These are phyloP conservation scores for Hermanozyma aechmeae DNA, from an alignment of 805 yeast genomes.

Conservation along the genomic window DNA sequence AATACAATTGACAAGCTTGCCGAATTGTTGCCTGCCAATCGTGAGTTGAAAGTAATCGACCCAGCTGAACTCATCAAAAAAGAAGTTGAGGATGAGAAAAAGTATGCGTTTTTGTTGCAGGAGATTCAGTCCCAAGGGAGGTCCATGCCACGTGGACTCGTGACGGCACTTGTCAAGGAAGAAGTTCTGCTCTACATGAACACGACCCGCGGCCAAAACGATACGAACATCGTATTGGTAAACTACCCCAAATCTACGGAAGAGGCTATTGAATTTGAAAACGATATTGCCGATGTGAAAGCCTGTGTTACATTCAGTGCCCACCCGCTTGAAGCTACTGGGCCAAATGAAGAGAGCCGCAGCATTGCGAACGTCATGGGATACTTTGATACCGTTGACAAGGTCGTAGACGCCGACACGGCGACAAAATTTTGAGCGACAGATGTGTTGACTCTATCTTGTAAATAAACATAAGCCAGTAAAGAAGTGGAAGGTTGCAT, in stretches of 20 bases:
- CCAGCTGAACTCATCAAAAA: constrained; percentile 38
- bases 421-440: not conserved
- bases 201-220: constrained; percentile 28
- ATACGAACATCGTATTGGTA: constrained; percentile 40
- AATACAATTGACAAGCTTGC: constrained; percentile 8
- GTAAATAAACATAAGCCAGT: constrained; percentile 1
- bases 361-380: constrained; percentile 40
- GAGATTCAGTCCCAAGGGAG: constrained; percentile 23
- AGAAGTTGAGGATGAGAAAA: constrained; percentile 37
- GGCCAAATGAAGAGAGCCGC: constrained; percentile 12
- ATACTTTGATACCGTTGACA: constrained; percentile 61
- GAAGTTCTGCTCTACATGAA: constrained; percentile 25
- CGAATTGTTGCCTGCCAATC: constrained; percentile 6
- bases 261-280: constrained; percentile 68
- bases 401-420: constrained; percentile 13
- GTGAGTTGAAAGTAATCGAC: constrained; percentile 35
- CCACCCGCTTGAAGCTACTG: constrained; percentile 4
- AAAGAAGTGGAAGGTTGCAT: too few relatives aligned
- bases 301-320: constrained; percentile 26
- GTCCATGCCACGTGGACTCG: constrained; percentile 34
- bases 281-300: constrained; percentile 46
- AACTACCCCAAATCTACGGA: constrained; percentile 55
- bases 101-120: constrained; percentile 44
- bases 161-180: constrained; percentile 40
- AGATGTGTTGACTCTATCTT: constrained; percentile 2